Percentiles rank a stretch among this genome's conserved stretches.
Conservation (phyloP, 78 protist species). For the Anaeramoeba flamelloides region DNA sequence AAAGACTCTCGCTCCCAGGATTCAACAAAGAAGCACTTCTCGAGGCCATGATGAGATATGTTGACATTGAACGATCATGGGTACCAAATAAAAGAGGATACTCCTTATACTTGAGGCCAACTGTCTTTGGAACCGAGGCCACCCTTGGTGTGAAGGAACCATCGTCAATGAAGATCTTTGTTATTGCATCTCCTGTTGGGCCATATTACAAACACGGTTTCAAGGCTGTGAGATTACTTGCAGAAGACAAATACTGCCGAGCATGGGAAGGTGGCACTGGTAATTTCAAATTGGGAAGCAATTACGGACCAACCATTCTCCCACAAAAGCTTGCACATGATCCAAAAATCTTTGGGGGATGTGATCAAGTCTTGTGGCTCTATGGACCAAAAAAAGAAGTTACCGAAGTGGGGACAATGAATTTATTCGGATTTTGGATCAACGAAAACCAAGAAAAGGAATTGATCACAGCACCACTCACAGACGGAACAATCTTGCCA, state of each 20-base stretch:
- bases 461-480: not conserved
- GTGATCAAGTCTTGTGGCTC: constrained; percentile 87
- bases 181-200: constrained; percentile 81
- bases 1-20: constrained; percentile 69
- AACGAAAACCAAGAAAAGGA: constrained; percentile 40
- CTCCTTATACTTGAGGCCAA: constrained; percentile 91
- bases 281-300: constrained; percentile 56
- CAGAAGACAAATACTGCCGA: constrained; percentile 46
- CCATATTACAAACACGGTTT: constrained; percentile 88
- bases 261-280: constrained; percentile 73
- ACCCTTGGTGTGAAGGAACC: constrained; percentile 56
- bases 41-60: constrained; percentile 55
- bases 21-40: constrained; percentile 29
- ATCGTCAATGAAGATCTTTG: constrained; percentile 21
- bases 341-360: no score
- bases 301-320: constrained; percentile 78
- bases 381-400: constrained; percentile 41
- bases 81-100: constrained; percentile 71
- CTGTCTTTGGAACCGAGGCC: constrained; percentile 56
- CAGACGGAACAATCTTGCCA: constrained; percentile 79
- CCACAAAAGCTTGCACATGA: constrained; percentile 61
- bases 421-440: constrained; percentile 65
- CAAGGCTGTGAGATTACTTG: constrained; percentile 67
- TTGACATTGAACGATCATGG: constrained; percentile 65
- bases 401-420: constrained; percentile 97